Percentiles rank a stretch among this genome's conserved stretches.
These are phyloP conservation scores for Metschnikowia borealis DNA, from an alignment of 805 yeast species.

Conservation along the genomic window DNA sequence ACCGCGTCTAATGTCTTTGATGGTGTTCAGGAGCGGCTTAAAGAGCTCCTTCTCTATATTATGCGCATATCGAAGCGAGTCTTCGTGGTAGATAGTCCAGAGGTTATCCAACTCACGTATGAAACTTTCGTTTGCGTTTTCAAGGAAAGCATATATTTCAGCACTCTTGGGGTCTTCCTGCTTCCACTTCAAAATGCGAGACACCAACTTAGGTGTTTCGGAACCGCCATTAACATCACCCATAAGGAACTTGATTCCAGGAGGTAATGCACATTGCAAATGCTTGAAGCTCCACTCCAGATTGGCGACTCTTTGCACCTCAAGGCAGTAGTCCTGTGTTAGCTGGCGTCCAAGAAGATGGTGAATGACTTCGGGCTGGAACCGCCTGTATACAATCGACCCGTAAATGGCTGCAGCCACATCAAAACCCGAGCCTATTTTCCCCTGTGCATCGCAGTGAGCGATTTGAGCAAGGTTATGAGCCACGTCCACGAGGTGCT, in stretches of 20 bases:
- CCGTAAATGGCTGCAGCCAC: constrained; percentile 95
- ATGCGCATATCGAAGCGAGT: constrained; percentile 33
- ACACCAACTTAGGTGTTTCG: constrained; percentile 87
- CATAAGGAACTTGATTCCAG: constrained; percentile 68
- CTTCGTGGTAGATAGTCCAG: constrained; percentile 23
- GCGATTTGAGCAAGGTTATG: constrained; percentile 87
- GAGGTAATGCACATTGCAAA: constrained; percentile 60
- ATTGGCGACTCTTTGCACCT: constrained; percentile 37
- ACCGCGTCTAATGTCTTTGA: constrained; percentile 49
- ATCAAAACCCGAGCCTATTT: constrained; percentile 96
- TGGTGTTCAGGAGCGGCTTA: constrained; percentile 33
- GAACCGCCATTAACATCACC: constrained; percentile 94
- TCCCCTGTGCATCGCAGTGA: constrained; percentile 91
- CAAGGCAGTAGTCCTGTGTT: constrained; percentile 6
- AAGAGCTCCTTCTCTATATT: constrained; percentile 17
- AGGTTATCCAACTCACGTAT: constrained; percentile 47
- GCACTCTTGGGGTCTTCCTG: constrained; percentile 46
- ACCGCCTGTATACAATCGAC: constrained; percentile 76
- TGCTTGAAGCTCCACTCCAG: constrained; percentile 61
- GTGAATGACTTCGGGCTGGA: constrained; percentile 52
- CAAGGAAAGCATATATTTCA: constrained; percentile 50
- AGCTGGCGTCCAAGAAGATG: constrained; percentile 28
- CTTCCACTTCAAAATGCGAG: constrained; percentile 71
- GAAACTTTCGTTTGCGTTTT: constrained; percentile 55
- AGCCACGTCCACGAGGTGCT: constrained; percentile 30